These are phyloP conservation scores for Symmetrospora coprosmae DNA, from an alignment of 768 basidiomycete species.

Conservation along the genomic window DNA sequence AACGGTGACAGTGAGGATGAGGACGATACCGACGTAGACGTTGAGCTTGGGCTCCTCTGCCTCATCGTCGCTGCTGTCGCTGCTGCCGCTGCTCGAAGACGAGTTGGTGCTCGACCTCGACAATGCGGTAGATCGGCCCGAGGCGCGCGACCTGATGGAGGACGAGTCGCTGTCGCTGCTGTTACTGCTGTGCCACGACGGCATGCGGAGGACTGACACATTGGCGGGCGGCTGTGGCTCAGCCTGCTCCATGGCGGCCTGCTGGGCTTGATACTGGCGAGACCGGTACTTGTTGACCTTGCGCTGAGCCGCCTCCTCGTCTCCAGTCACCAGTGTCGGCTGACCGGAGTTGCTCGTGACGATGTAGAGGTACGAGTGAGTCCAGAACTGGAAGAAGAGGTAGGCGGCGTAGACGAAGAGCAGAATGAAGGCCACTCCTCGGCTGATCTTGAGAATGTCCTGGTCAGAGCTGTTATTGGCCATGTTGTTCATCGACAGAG, in stretches of 20 bases:
- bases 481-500: slow-evolving; percentile 36
- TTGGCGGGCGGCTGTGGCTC: slow-evolving; percentile 11
- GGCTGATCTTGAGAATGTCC: slow-evolving; percentile 27
- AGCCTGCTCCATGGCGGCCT: background rate
- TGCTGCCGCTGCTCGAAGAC: background rate
- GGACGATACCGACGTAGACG: slow-evolving; percentile 18
- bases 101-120: background rate
- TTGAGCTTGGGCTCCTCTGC: slow-evolving; percentile 27
- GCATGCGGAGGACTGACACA: slow-evolving; percentile 13
- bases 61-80: slow-evolving; percentile 10
- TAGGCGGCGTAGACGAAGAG: slow-evolving; percentile 57
- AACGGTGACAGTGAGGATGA: slow-evolving; percentile 28
- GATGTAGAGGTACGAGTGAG: slow-evolving; percentile 23
- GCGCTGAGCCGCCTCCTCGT: background rate
- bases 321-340: background rate
- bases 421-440: slow-evolving; percentile 49
- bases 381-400: slow-evolving; percentile 53
- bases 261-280: too few relatives aligned
- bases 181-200: background rate
- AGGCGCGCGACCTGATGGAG: background rate
- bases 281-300: too few relatives aligned
- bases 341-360: background rate
- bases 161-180: background rate
- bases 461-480: slow-evolving; percentile 29
- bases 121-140: background rate